Base-by-base conservation (phyloP, 768 basidiomycete species). In the Rhizopogon salebrosus region DNA sequence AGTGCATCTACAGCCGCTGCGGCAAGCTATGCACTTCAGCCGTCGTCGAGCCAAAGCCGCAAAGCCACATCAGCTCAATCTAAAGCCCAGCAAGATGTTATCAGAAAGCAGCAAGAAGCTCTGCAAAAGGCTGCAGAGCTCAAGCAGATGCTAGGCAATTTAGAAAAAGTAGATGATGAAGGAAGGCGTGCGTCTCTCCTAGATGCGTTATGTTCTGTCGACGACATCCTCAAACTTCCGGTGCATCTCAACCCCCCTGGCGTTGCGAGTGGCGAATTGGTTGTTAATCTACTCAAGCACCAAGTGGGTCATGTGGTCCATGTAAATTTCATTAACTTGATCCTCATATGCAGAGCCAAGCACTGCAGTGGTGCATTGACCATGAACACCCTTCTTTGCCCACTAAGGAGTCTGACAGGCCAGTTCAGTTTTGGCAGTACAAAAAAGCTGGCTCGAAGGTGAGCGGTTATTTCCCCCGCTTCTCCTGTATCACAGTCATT, bases 391-490 rank as follows among this genome's bases (percentile, higher is more conserved):
- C 94, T 0, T 67, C 69, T 36, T 68, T 94, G 11, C 94, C 93
- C 2, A 78, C 73, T 53, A 78, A 71, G 29, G 82, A 84, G 46
- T 64, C 67, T 0, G 92, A 93, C 53, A 78, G 75, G 34, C 86
- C 91, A 0, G 88, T 92, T 1, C 94, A 95, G 66, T 93, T 97
- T 61, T 97, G 93, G 94, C 84, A 91, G 61, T 66, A 84, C 26
- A 79, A 70, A 60, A 84, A 79, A 62, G 72, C 67, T 26, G 77
- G 73, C 0, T 62, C 64, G 45, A 83, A 86, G 73, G 89, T 83
- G 53, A 16, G 73, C 31, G 5, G n/a, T 58, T 14, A 8, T 35
- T 18, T 20, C n/a, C 14, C 27, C 23, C 53, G 1, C 10, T 31
- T 23, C 7, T 43, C 37, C 26, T 18, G 29, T 8, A 20, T 34